Conservation (phyloP, 768 basidiomycete genomes). For the Paxillus ammoniavirescens region DNA sequence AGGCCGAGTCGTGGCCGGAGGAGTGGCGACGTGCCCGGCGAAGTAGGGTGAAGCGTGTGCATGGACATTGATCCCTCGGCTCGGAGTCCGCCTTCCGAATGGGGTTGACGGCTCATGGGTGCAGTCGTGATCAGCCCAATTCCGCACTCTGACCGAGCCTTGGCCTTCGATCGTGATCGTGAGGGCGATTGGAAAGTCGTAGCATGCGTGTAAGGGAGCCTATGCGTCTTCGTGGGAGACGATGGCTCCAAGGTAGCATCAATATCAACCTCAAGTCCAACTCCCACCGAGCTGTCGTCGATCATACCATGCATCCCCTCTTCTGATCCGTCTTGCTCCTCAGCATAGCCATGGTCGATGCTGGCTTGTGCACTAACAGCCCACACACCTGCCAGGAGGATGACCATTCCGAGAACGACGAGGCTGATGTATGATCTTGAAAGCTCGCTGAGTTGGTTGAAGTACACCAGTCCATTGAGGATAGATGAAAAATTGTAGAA, state of each 20-base stretch:
- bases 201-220: not conserved
- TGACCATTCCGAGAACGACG: conserved; percentile 70
- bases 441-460: conserved; percentile 78
- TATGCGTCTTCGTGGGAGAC: not conserved
- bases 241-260: not conserved
- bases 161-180: not conserved
- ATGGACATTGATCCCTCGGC: conserved; percentile 5
- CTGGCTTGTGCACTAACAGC: conserved; percentile 76
- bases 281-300: not conserved
- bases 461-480: conserved; percentile 86
- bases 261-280: not conserved
- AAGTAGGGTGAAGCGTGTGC: not conserved
- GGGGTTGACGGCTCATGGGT: conserved; percentile 9
- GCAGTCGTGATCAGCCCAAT: not conserved
- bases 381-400: conserved; percentile 88
- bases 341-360: conserved; percentile 50
- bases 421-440: conserved; percentile 66
- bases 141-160: not conserved
- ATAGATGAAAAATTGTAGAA: conserved; percentile 94
- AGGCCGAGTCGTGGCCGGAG: not conserved
- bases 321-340: conserved; percentile 31
- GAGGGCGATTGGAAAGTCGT: not conserved
- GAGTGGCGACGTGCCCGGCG: not conserved
- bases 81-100: conserved; percentile 1
- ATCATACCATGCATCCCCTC: not conserved